phyloP scores from a whole-genome alignment of 2,329 filamentous ascomycete species.

The Penicillium olsonii region DNA sequence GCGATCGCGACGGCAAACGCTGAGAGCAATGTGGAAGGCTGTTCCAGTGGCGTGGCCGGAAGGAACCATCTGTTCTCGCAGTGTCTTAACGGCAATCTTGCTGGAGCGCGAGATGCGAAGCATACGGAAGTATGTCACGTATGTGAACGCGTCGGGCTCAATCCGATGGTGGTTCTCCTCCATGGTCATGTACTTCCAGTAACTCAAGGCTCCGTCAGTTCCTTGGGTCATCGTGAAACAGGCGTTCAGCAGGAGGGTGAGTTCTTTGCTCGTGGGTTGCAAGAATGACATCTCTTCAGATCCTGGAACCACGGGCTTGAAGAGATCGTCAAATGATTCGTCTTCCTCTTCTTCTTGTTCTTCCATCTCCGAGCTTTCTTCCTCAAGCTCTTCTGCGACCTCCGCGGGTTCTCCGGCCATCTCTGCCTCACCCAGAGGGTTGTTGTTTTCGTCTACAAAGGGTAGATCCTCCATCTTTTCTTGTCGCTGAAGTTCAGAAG shows the following conservation, averaged over 20 bases:
- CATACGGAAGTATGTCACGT: slow-evolving; percentile 66
- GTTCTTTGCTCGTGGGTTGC: slow-evolving; percentile 54
- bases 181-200: slow-evolving; percentile 73
- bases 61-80: slow-evolving; percentile 57
- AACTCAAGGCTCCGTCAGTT: slow-evolving; percentile 65
- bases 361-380: slow-evolving; percentile 10
- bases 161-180: slow-evolving; percentile 54
- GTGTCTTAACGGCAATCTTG: slow-evolving; percentile 58
- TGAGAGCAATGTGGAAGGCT: slow-evolving; percentile 72
- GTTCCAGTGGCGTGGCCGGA: slow-evolving; percentile 46
- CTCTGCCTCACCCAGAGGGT: slow-evolving; percentile 22
- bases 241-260: slow-evolving; percentile 70
- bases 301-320: slow-evolving; percentile 33
- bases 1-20: slow-evolving; percentile 72
- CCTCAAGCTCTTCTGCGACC: slow-evolving; percentile 15
- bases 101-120: slow-evolving; percentile 69
- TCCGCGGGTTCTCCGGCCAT: slow-evolving; percentile 12
- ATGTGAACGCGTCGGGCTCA: slow-evolving; percentile 71
- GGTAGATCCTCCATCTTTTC: slow-evolving; percentile 28
- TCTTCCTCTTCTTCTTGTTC: slow-evolving; percentile 27
- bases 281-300: slow-evolving; percentile 38
- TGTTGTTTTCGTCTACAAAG: slow-evolving; percentile 31
- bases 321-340: slow-evolving; percentile 36
- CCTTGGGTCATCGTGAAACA: slow-evolving; percentile 60
- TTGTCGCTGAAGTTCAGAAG: background rate